Percentiles rank a stretch among this genome's conserved stretches.
phyloP scores from a whole-genome alignment of 2,329 filamentous ascomycete genomes.

The Fusarium sp. region DNA sequence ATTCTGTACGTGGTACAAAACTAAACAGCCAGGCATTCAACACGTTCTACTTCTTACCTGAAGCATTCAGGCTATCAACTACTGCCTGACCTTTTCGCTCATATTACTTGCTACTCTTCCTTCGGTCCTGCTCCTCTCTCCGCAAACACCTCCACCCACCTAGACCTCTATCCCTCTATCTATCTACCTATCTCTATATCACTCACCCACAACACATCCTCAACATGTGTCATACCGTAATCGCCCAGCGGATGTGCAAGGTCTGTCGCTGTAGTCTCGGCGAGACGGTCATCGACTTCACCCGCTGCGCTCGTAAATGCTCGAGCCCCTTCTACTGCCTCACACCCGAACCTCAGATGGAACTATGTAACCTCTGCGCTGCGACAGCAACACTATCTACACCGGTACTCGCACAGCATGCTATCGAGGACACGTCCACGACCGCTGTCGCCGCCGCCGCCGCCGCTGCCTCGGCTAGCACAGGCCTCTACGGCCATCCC shows the following conservation, averaged over 20 bases:
- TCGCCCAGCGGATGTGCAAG: slow-evolving; percentile 51
- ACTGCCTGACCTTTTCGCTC: slow-evolving; percentile 10
- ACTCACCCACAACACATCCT: neutral
- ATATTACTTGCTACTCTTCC: neutral
- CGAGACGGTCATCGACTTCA: slow-evolving; percentile 51
- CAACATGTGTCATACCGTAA: slow-evolving; percentile 51
- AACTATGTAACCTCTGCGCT: slow-evolving; percentile 46
- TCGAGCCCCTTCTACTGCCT: slow-evolving; percentile 51
- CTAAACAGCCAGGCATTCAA: slow-evolving; percentile 37
- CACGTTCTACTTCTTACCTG: slow-evolving; percentile 15
- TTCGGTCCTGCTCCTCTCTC: neutral
- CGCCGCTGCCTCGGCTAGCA: slow-evolving; percentile 22
- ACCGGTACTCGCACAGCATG: slow-evolving; percentile 48
- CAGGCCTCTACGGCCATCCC: slow-evolving; percentile 38
- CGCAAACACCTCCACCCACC: no score
- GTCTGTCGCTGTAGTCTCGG: slow-evolving; percentile 47
- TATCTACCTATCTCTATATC: slow-evolving; percentile 10
- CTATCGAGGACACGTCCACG: slow-evolving; percentile 27
- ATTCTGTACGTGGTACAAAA: slow-evolving; percentile 35
- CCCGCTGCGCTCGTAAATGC: slow-evolving; percentile 50
- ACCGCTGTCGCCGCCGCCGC: slow-evolving; percentile 25
- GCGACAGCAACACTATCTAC: slow-evolving; percentile 40
- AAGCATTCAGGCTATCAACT: slow-evolving; percentile 27
- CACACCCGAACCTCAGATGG: slow-evolving; percentile 48
- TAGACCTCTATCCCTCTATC: neutral